A percentile compares a stretch with the other conserved stretches of the same genome.
Conservation (phyloP, 495 filamentous ascomycete species). For the Hyaloscypha finlandica region DNA sequence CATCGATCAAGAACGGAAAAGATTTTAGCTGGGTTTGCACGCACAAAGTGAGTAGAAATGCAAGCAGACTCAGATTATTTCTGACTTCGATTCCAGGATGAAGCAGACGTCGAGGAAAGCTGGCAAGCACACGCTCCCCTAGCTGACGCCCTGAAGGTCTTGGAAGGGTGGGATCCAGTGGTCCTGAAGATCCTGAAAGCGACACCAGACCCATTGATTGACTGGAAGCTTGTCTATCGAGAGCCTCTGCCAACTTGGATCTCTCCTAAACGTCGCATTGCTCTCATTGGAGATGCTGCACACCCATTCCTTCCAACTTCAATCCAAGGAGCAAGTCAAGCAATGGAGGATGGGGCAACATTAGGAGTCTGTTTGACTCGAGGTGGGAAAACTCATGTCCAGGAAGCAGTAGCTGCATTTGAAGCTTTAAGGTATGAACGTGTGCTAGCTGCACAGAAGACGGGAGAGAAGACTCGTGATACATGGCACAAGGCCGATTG, state of each 20-base stretch:
- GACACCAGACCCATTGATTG: conserved; percentile 61
- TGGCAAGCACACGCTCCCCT: conserved; percentile 65
- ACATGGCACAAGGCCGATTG: conserved; percentile 65
- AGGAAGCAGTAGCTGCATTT: conserved; percentile 46
- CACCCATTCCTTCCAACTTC: conserved; percentile 75
- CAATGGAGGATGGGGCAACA: conserved; percentile 71
- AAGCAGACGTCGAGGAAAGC: conserved; percentile 60
- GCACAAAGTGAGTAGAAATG: conserved; percentile 47
- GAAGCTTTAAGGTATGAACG: conserved; percentile 55
- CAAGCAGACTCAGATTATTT: not conserved
- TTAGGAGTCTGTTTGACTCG: conserved; percentile 62
- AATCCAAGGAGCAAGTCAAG: conserved; percentile 71
- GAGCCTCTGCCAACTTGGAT: conserved; percentile 69
- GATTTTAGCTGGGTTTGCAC: conserved; percentile 75
- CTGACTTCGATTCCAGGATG: conserved; percentile 38
- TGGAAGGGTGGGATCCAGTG: conserved; percentile 67
- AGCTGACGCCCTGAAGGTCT: conserved; percentile 56
- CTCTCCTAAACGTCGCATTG: conserved; percentile 57
- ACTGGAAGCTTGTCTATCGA: conserved; percentile 73
- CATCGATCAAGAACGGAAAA: conserved; percentile 59
- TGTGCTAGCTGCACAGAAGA: conserved; percentile 58
- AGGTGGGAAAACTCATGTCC: conserved; percentile 40
- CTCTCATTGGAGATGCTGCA: conserved; percentile 68
- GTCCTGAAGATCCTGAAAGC: conserved; percentile 58
- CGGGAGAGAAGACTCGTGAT: conserved; percentile 57